A percentile compares a stretch with the other conserved stretches of the same genome.
These are phyloP conservation scores for Lasiodiplodia hormozganensis DNA, from an alignment of 2,329 filamentous ascomycete genomes.

Conservation along the genomic window DNA sequence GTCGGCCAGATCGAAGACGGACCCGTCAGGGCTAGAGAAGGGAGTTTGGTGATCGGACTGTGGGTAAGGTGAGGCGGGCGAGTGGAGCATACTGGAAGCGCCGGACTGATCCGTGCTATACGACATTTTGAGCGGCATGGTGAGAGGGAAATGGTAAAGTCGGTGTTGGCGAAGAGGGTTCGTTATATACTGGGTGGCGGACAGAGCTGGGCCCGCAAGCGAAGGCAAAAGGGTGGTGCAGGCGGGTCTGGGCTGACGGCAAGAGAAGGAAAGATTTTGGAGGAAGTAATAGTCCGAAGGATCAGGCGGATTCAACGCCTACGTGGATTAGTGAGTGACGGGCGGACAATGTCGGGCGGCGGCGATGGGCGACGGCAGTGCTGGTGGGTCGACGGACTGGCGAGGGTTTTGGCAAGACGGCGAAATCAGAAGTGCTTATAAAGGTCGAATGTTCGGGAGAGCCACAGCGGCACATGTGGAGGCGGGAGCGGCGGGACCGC, in stretches of 20 bases:
- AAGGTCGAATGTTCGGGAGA: background rate
- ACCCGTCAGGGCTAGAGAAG: constrained; percentile 9
- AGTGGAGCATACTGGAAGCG: constrained; percentile 3
- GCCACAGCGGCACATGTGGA: background rate
- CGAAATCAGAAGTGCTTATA: background rate
- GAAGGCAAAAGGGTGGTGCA: background rate
- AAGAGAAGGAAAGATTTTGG: background rate
- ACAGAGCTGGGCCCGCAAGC: background rate
- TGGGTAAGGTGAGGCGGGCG: constrained; percentile 8
- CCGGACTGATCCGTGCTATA: constrained; percentile 14
- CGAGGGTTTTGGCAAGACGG: too few species aligned
- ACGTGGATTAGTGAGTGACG: background rate
- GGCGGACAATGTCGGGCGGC: too few species aligned
- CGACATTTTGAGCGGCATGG: constrained; percentile 4
- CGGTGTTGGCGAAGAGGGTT: background rate
- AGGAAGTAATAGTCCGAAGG: background rate
- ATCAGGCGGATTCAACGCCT: too few species aligned
- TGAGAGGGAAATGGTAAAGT: background rate
- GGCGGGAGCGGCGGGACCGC: background rate
- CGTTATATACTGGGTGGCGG: background rate
- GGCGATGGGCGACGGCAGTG: background rate
- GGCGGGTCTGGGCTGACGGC: background rate
- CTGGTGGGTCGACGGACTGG: background rate
- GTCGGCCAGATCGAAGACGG: constrained; percentile 7
- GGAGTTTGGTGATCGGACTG: constrained; percentile 3